Base-by-base conservation (phyloP, 352 stramenopile species). In the Pythium myriotylum region DNA sequence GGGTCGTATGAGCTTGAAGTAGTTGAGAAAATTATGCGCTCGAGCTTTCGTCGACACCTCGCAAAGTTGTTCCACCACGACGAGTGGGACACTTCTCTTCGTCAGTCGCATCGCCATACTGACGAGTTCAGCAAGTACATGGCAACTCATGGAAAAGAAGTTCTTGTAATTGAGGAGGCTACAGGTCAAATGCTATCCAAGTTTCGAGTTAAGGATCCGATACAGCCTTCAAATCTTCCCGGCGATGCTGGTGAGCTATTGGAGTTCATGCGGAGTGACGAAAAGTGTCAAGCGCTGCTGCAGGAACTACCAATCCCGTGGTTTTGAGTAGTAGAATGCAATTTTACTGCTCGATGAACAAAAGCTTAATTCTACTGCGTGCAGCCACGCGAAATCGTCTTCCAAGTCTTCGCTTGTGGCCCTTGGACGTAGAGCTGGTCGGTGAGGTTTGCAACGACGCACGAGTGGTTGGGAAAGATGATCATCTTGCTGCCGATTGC, bases 401-500 rank as follows among this genome's bases (percentile, higher is more conserved):
- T 76, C 80, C 77, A 88, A 46, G 39, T 78, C 68, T 79, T 83
- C 20, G 64, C 33, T 24, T 77, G 35, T 9, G 77, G 52, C 17
- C 78, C 68, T 24, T 88, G 74, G 14, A 92, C 50, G 60, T 76
- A 88, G 22, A 92, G 77, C 26, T 54, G 74, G 59, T 90, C 73
- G 1, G 78, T 84, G 45, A 92, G 76, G 54, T 92, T 92, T 8
- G 72, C 68, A 16, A 88, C 72, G 16, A 87, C 75, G 35, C 83
- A 92, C 23, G 81, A 60, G 40, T 92, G 83, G 60, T 90, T 92
- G 16, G 80, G 80, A 12, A 90, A 56, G 27, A 90, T 79, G n/a
- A 84, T 50, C 59, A 92, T 74, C 17, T 73, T 74, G 40, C 77
- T 54, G 32, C 83, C 80, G 29, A 92, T 87, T 7, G 65, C 46